Conservation (phyloP, 306 rosid species). For the Ammopiptanthus mongolicus region DNA sequence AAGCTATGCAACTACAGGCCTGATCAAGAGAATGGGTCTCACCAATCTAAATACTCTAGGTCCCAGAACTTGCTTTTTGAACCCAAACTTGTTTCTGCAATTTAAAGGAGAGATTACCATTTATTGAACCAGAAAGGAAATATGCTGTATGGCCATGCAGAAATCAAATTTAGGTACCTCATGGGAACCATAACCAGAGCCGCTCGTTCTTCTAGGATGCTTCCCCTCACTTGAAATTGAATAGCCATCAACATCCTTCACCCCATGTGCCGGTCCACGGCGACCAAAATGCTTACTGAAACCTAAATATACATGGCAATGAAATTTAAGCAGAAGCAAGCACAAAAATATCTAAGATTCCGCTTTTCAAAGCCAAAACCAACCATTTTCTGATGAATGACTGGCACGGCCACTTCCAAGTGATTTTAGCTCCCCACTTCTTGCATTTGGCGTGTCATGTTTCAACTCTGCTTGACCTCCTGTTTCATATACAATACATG, state of each 20-base stretch:
- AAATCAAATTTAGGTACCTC: constrained; percentile 47
- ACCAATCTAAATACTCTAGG: constrained; percentile 49
- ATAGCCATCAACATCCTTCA: constrained; percentile 54
- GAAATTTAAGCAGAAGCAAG: background rate
- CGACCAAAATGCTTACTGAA: constrained; percentile 55
- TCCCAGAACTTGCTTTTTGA: constrained; percentile 75
- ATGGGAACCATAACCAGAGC: constrained; percentile 54
- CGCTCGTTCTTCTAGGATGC: constrained; percentile 45
- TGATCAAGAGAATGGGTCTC: constrained; percentile 28
- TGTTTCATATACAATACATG: constrained; percentile 10
- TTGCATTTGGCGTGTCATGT: constrained; percentile 30
- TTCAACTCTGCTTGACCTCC: constrained; percentile 35
- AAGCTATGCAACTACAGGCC: constrained; percentile 13
- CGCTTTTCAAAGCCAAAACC: constrained; percentile 24
- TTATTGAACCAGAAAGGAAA: constrained; percentile 9
- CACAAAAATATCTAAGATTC: background rate
- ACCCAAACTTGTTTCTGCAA: constrained; percentile 86
- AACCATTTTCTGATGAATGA: constrained; percentile 56
- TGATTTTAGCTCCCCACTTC: constrained; percentile 39
- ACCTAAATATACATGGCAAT: constrained; percentile 34
- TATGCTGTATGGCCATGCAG: background rate
- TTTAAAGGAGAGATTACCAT: constrained; percentile 7
- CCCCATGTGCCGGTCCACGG: constrained; percentile 43
- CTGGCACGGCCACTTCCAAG: constrained; percentile 33
- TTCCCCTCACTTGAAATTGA: constrained; percentile 53